Evolutionary conservation across 306 rosid species (phyloP).

Genomic region (Sesbania bispinosa): DNA sequence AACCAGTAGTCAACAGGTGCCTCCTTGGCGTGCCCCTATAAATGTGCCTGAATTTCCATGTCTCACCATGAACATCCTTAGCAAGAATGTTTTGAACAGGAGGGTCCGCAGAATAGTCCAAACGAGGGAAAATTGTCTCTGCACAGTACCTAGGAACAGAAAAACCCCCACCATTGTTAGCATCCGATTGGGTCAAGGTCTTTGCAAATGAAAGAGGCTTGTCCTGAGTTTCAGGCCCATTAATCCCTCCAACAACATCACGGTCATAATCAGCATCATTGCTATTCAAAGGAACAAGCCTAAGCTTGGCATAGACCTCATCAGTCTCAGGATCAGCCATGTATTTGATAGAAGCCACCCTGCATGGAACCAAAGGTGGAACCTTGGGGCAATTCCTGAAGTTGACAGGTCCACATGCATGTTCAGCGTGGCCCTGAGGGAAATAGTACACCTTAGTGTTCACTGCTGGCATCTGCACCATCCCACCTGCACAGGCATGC

Average conservation of each 20-base stretch:
- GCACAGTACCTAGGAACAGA: constrained; percentile 95
- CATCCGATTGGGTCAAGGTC: constrained; percentile 92
- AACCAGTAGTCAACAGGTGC: constrained; percentile 93
- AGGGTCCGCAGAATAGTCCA: constrained; percentile 73
- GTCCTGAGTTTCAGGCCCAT: constrained; percentile 58
- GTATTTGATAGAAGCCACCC: constrained; percentile 56
- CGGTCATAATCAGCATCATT: constrained; percentile 37
- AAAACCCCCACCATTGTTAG: constrained; percentile 95
- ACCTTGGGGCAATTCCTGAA: constrained; percentile 52
- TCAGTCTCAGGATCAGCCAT: constrained; percentile 89
- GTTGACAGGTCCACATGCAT: constrained; percentile 65
- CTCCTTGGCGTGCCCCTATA: constrained; percentile 94
- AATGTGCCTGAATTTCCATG: constrained; percentile 91
- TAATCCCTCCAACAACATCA: constrained; percentile 40
- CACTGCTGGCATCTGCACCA: constrained; percentile 89
- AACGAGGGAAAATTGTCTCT: constrained; percentile 81
- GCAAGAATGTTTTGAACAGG: constrained; percentile 87
- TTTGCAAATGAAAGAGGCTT: constrained; percentile 82
- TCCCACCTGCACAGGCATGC: constrained; percentile 99
- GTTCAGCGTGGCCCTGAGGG: constrained; percentile 90
- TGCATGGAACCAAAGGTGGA: constrained; percentile 64
- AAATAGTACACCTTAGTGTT: constrained; percentile 74
- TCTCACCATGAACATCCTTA: constrained; percentile 87
- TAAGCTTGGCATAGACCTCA: constrained; percentile 71
- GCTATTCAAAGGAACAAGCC: constrained; percentile 47